Percentiles rank a stretch among this genome's conserved stretches.
Conservation (phyloP, 495 filamentous ascomycete species). For the Pseudevernia furfuracea region DNA sequence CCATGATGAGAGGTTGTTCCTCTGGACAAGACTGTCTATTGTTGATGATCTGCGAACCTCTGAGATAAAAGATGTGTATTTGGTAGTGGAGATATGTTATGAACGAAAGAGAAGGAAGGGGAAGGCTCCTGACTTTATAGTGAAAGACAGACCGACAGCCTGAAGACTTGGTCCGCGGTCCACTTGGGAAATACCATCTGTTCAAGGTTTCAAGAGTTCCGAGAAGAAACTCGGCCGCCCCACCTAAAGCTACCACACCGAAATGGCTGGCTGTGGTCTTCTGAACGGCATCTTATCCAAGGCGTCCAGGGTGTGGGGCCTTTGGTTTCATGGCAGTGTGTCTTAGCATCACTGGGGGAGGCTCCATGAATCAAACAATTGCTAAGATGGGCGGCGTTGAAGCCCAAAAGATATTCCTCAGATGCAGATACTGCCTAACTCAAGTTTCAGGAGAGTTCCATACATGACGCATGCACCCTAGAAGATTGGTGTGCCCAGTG, state of each 20-base stretch:
- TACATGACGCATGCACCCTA: not conserved
- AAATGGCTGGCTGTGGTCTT: not conserved
- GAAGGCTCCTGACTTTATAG: too few species aligned
- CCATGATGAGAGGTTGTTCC: too few species aligned
- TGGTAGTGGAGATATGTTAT: too few species aligned
- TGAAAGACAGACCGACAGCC: not conserved
- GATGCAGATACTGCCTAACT: not conserved
- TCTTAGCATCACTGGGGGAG: not conserved
- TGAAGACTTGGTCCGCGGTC: not conserved
- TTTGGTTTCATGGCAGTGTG: not conserved
- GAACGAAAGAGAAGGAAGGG: too few species aligned
- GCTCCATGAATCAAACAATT: not conserved
- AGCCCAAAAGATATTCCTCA: not conserved
- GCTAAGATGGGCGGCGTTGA: too few species aligned
- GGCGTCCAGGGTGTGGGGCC: not conserved
- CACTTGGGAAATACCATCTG: not conserved
- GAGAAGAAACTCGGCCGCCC: too few species aligned
- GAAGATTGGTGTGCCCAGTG: not conserved
- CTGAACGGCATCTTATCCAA: not conserved
- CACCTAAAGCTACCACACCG: not conserved
- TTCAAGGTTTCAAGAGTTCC: not conserved
- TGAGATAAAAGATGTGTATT: too few species aligned
- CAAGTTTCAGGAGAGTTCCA: not conserved
- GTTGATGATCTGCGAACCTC: too few species aligned
- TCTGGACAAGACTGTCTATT: too few species aligned